A percentile compares a stretch with the other conserved stretches of the same genome.
phyloP scores from a whole-genome alignment of 768 basidiomycete species.

The Phanerochaete sordida region DNA sequence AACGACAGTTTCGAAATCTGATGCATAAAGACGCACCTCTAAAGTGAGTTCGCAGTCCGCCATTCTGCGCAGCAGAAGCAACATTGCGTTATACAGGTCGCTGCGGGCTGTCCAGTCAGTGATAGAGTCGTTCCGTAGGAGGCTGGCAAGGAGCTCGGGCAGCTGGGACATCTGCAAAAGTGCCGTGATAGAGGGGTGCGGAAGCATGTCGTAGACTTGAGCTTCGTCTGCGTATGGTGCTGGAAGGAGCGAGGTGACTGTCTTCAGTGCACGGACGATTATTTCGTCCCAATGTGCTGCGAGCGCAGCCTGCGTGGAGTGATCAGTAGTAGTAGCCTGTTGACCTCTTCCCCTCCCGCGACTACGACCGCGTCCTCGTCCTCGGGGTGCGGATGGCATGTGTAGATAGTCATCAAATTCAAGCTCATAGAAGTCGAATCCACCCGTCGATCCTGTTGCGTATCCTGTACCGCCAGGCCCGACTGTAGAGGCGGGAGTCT shows the following conservation, averaged over 20 bases:
- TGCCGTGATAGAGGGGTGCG: conserved; percentile 40
- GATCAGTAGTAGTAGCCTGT: not conserved
- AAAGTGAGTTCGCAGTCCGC: conserved; percentile 51
- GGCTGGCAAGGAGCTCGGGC: conserved; percentile 39
- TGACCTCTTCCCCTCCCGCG: conserved; percentile 9
- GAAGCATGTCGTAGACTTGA: conserved; percentile 45
- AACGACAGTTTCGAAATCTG: not conserved
- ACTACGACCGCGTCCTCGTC: conserved; percentile 1
- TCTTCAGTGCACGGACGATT: conserved; percentile 34
- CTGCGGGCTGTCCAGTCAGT: conserved; percentile 48
- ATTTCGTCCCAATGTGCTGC: conserved; percentile 38
- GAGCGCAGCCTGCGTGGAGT: conserved; percentile 6
- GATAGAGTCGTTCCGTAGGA: conserved; percentile 55
- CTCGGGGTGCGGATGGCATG: no score
- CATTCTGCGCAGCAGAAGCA: conserved; percentile 43
- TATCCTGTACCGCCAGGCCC: conserved; percentile 57
- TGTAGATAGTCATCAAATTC: no score
- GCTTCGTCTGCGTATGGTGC: conserved; percentile 41
- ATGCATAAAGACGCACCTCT: conserved; percentile 11
- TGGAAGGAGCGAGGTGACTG: conserved; percentile 41
- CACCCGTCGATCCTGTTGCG: conserved; percentile 25
- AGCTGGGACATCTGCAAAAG: conserved; percentile 44
- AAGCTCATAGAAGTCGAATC: not conserved
- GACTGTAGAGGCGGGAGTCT: conserved; percentile 26
- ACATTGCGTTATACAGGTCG: conserved; percentile 46